These are phyloP conservation scores for Piloderma croceum DNA, from an alignment of 768 basidiomycete genomes.

Conservation along the genomic window DNA sequence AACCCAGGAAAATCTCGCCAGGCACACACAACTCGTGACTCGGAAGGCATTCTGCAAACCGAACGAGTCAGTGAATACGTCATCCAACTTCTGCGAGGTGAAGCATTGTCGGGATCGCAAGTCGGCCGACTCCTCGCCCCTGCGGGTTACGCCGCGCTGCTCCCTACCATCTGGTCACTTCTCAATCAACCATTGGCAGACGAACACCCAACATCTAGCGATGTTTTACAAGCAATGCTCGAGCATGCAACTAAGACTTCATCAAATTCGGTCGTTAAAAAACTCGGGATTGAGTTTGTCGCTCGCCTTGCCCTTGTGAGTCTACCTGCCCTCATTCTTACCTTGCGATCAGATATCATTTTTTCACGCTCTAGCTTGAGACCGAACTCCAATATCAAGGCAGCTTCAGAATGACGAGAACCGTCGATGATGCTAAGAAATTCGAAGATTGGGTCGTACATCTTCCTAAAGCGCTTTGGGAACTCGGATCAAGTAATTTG, in stretches of 20 bases:
- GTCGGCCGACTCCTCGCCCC: constrained; percentile 50
- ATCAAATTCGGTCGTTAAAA: constrained; percentile 60
- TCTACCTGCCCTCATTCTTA: constrained; percentile 3
- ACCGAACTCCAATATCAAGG: constrained; percentile 50
- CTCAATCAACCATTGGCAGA: constrained; percentile 41
- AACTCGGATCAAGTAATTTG: constrained; percentile 57
- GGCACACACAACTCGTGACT: constrained; percentile 13
- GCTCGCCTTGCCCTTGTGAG: constrained; percentile 64
- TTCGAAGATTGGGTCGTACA: constrained; percentile 66
- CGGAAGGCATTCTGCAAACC: constrained; percentile 34
- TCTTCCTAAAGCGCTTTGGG: constrained; percentile 83
- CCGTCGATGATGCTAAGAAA: constrained; percentile 23
- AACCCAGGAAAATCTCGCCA: constrained; percentile 17
- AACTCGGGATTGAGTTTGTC: constrained; percentile 69
- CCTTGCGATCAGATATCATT: constrained; percentile 4
- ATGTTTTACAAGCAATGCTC: constrained; percentile 51
- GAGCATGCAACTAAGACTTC: constrained; percentile 59
- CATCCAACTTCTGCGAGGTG: constrained; percentile 49
- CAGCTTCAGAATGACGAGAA: constrained; percentile 33
- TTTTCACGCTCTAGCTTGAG: constrained; percentile 43
- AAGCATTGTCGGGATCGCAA: constrained; percentile 35
- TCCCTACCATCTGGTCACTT: constrained; percentile 77
- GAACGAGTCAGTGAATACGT: constrained; percentile 58
- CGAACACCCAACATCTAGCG: constrained; percentile 16
- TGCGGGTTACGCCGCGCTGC: constrained; percentile 54